Base-by-base conservation (phyloP, 2,329 filamentous ascomycete genomes). In the Colletotrichum graminicola region DNA sequence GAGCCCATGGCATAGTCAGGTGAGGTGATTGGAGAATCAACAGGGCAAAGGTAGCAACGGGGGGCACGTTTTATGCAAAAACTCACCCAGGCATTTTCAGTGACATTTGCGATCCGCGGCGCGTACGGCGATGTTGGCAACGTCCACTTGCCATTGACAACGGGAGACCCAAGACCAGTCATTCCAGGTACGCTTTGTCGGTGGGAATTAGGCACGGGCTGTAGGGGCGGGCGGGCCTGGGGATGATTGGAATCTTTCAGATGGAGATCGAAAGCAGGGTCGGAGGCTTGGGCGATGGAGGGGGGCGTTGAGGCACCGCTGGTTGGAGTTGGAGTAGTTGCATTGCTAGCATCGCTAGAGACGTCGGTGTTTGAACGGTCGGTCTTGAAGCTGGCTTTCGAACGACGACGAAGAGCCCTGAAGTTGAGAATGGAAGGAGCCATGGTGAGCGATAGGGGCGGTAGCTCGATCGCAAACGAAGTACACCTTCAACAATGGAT, bases 1-100 rank as follows among this genome's bases (percentile, higher is more conserved):
- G n/a, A 66, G 39, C 55, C 29, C 29, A 8, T 10, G 26, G 45
- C 36, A 52, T 34, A 8, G 32, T 12, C 32, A 16, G 39, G 18
- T 16, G 21, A 21, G 45, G n/a, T 26, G 11, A 45, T 65, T 36
- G 57, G 29, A 62, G 54, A 66, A 54, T 32, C 36, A 16, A 41
- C 32, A 39, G 29, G 36, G 55, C 54, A 36, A 55, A 52, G 45
- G n/a, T 54, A 34, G 34, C 62, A 60, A 47, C 16, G 23, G 26
- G 16, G 29, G 36, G 61, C 63, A 62, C 51, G 47, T 47, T 23
- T 34, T 32, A 29, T 45, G 32, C 16, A 23, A n/a, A 29, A 47
- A 32, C 91, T 76, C 88, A 97, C 94, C 93, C 94, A 97, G 70
- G 93, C 91, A 75, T 92, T 93, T 74, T 97, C 94, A 12, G 89